Evolutionary conservation across 2,329 filamentous ascomycete species (phyloP), one percentile per base, ranked within the genome.

Genomic region (Aureobasidium musti): DNA sequence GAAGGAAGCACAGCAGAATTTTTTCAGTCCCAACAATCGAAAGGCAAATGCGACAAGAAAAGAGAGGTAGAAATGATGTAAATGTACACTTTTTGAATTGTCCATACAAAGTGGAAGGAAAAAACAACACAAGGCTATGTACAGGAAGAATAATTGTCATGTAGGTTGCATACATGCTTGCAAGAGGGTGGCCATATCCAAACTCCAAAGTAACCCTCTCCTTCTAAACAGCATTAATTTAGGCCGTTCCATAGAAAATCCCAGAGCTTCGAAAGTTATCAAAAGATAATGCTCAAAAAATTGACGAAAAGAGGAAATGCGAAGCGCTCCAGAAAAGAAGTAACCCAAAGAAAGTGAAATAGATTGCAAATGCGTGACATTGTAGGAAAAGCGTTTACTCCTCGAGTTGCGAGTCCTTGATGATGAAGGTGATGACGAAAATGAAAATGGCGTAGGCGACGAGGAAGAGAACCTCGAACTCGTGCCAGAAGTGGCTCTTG

Each of bases 401-500:
- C 11, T 61, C 45, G 23, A 63, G 14, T 43, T 53, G 30, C 6
- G 21, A 45, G 45, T 66, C 54, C 43, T 45, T 28, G 35, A 66
- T 59, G 53, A 66, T 26, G 53, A 66, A 66, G 45, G 53, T 59
- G 64, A 66, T 26, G 53, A 66, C 54, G 45, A 66, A 66, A 52
- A 66, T 66, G 64, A 66, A 66, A 45, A 66, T 66, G 53, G 64
- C 45, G 53, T 66, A 66, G 5, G 64, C 64, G 54, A 49, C 33
- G 64, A 66, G 64, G 64, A 66, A 66, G 17, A 66, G 33, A 17
- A 66, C 52, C 64, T 66, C 64, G 30, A 66, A 60, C 53, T 66
- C 64, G 64, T 66, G 64, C 64, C 64, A 66, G 64, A 66, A 66
- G 64, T 66, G 64, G 54, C 53, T 66, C 64, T 66, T 66, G 64